These are phyloP conservation scores for Hyaloraphidium curvatum DNA, from an alignment of 192 early-diverging fungal genomes.

Conservation along the genomic window DNA sequence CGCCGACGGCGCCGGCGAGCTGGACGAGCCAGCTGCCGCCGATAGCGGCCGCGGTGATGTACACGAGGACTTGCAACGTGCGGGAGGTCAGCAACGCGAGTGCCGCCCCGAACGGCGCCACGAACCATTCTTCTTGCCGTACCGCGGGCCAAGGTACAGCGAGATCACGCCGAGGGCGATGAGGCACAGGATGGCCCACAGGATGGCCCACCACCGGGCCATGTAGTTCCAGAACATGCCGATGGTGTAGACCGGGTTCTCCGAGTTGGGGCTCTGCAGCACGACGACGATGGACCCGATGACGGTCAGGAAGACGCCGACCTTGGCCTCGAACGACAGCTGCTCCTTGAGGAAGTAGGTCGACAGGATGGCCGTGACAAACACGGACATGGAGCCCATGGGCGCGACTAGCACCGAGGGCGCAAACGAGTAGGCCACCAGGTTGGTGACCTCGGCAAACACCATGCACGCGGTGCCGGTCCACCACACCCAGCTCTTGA, in stretches of 20 bases:
- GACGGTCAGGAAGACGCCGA: constrained; percentile 10
- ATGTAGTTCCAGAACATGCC: neutral
- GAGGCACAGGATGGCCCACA: neutral
- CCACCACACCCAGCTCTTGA: neutral
- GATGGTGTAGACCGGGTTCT: neutral
- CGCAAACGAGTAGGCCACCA: neutral
- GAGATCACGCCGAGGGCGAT: constrained; percentile 17
- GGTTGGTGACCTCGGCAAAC: neutral
- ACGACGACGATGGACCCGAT: constrained; percentile 36
- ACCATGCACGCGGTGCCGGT: neutral
- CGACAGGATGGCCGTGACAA: neutral
- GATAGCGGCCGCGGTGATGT: constrained; percentile 33
- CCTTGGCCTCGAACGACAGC: neutral
- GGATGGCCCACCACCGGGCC: neutral
- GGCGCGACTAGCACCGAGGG: neutral
- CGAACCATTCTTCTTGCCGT: constrained; percentile 33
- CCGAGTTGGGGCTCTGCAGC: constrained; percentile 17
- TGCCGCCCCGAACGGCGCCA: too few relatives aligned
- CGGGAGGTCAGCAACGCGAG: too few relatives aligned
- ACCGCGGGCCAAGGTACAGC: constrained; percentile 32
- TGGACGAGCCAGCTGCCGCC: constrained; percentile 45
- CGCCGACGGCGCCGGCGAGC: constrained; percentile 41
- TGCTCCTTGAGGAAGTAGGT: neutral
- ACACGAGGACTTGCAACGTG: too few relatives aligned
- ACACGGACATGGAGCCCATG: neutral